Conservation (phyloP, 148 eudicot species). For the Talinum fruticosum region DNA sequence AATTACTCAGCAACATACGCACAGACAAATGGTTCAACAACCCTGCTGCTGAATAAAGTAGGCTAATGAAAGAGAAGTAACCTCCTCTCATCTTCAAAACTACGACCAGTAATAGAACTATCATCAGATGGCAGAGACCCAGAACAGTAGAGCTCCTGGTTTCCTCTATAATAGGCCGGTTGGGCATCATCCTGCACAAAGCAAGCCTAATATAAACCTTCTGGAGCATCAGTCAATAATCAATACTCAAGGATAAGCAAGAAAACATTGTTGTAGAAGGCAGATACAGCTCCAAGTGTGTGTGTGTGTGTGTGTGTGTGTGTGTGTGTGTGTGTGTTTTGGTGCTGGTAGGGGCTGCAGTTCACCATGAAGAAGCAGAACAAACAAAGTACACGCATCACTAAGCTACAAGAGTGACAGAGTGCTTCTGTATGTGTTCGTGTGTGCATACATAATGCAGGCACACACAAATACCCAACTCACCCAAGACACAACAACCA, state of each 20-base stretch:
- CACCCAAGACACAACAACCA: not conserved
- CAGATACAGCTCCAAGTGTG: not conserved
- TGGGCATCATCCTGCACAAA: slow-evolving; percentile 56
- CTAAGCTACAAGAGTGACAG: not conserved
- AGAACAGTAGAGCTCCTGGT: slow-evolving; percentile 35
- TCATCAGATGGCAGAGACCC: slow-evolving; percentile 42
- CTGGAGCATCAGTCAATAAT: slow-evolving; percentile 1
- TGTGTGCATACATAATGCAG: not conserved
- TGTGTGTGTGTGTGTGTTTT: no score
- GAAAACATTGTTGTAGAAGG: not conserved
- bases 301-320: no score
- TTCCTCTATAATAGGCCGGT: slow-evolving; percentile 30
- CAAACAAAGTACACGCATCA: not conserved
- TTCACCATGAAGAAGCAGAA: not conserved
- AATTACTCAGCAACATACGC: not conserved
- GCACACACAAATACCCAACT: not conserved
- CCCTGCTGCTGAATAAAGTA: not conserved
- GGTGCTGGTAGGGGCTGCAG: no score
- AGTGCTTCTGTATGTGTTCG: not conserved
- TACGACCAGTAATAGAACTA: slow-evolving; percentile 24
- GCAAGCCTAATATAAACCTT: slow-evolving; percentile 10
- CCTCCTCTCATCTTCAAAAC: slow-evolving; percentile 52
- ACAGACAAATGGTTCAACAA: not conserved
- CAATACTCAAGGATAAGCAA: slow-evolving; percentile 1
- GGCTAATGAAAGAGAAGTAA: slow-evolving; percentile 14